Percentiles rank a stretch among this genome's conserved stretches.
phyloP scores from a whole-genome alignment of 2,329 filamentous ascomycete species.

The Aspergillus sp. region DNA sequence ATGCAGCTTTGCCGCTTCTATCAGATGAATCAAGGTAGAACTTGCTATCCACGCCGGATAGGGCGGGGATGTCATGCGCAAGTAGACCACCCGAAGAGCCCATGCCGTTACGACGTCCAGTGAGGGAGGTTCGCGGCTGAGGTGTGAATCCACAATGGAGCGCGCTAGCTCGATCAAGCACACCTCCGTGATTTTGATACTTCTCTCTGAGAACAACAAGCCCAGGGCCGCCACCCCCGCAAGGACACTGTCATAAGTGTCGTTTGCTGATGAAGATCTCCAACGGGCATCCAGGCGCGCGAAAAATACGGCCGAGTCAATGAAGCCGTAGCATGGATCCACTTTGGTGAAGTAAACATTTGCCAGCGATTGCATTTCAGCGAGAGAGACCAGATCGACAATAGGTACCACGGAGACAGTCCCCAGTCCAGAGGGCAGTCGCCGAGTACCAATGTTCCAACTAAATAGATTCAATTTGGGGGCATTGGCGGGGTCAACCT shows the following conservation, averaged over 20 bases:
- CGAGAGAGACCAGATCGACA: slow-evolving; percentile 45
- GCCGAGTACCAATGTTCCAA: slow-evolving; percentile 48
- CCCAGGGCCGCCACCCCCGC: slow-evolving; percentile 54
- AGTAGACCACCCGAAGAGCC: slow-evolving; percentile 51
- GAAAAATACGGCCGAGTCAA: slow-evolving; percentile 27
- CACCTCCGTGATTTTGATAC: slow-evolving; percentile 42
- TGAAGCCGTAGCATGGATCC: slow-evolving; percentile 52
- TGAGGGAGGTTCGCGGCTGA: slow-evolving; percentile 17
- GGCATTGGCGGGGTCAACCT: slow-evolving; percentile 51
- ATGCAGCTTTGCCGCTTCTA: slow-evolving; percentile 48
- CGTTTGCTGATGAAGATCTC: slow-evolving; percentile 18
- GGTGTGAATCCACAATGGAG: slow-evolving; percentile 40
- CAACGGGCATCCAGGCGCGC: slow-evolving; percentile 19
- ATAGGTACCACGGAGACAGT: slow-evolving; percentile 28
- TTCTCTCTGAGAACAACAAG: slow-evolving; percentile 47
- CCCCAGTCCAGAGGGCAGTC: slow-evolving; percentile 15
- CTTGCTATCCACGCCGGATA: slow-evolving; percentile 43
- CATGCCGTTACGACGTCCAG: slow-evolving; percentile 38
- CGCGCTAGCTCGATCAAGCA: slow-evolving; percentile 48
- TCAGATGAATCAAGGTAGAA: slow-evolving; percentile 43
- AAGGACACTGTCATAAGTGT: slow-evolving; percentile 46
- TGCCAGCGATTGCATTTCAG: slow-evolving; percentile 45
- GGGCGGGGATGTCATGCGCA: slow-evolving; percentile 52
- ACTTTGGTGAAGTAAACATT: slow-evolving; percentile 51
- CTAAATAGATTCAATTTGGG: slow-evolving; percentile 53